phyloP scores from a whole-genome alignment of 164 flowering plant species.

The Taxillus chinensis region DNA sequence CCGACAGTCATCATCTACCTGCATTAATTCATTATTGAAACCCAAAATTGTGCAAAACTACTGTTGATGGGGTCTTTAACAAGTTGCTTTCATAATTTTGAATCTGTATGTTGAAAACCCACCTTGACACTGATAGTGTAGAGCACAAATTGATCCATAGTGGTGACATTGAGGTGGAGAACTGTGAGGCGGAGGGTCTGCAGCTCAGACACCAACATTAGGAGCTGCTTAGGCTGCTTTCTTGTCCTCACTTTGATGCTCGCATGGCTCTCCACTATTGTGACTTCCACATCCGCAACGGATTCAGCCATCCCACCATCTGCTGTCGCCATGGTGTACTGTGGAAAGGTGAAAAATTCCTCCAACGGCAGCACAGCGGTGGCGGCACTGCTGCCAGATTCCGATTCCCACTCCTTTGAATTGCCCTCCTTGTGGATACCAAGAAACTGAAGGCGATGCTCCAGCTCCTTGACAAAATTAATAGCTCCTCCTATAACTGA shows the following conservation, averaged over 20 bases:
- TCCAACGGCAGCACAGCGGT: neutral
- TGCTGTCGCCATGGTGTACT: neutral
- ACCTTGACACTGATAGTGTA: too few species aligned
- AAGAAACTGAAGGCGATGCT: slow-evolving; percentile 27
- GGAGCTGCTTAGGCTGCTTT: neutral
- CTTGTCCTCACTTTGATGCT: neutral
- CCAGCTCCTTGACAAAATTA: slow-evolving; percentile 39
- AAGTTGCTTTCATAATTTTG: too few species aligned
- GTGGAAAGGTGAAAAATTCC: neutral
- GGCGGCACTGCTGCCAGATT: too few species aligned
- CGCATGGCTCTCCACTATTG: neutral
- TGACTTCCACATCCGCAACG: neutral
- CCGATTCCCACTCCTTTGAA: neutral
- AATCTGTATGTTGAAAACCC: too few species aligned
- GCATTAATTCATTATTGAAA: neutral
- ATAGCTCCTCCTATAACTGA: slow-evolving; percentile 45
- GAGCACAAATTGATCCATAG: too few species aligned
- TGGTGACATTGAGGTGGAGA: neutral
- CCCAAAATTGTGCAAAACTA: too few species aligned
- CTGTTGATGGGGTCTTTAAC: too few species aligned
- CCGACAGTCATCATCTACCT: slow-evolving; percentile 5
- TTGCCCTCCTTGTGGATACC: slow-evolving; percentile 6
- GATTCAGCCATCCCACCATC: neutral
- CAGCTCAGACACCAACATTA: neutral
- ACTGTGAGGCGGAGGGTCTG: neutral